Evolutionary conservation across 805 yeast genomes (phyloP).

Genomic region (Candida krabiensis): DNA sequence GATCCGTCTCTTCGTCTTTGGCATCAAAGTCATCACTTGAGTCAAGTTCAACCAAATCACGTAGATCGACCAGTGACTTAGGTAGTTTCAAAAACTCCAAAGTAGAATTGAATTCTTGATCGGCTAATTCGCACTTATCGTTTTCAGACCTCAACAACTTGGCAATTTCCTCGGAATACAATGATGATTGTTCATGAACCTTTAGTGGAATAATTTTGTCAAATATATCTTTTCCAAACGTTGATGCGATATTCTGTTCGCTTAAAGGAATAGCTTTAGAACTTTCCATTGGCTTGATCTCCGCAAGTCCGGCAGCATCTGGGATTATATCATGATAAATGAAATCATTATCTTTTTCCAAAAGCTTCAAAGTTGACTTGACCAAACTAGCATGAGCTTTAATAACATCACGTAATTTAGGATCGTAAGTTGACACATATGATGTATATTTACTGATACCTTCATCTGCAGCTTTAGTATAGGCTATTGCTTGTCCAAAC

Average conservation of each 20-base stretch:
- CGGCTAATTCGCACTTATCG: constrained; percentile 73
- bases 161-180: constrained; percentile 89
- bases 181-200: constrained; percentile 83
- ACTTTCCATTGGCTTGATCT: constrained; percentile 67
- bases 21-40: constrained; percentile 16
- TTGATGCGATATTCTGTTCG: constrained; percentile 47
- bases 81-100: constrained; percentile 82
- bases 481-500: constrained; percentile 75
- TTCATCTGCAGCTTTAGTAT: constrained; percentile 37
- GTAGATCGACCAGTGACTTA: constrained; percentile 55
- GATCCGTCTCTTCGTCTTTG: constrained; percentile 26
- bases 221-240: constrained; percentile 59
- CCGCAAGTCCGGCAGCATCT: constrained; percentile 55
- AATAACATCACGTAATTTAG: constrained; percentile 32
- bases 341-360: constrained; percentile 84
- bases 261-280: constrained; percentile 56
- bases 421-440: constrained; percentile 22
- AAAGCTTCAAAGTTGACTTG: constrained; percentile 30
- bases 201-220: constrained; percentile 80
- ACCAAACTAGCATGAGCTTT: constrained; percentile 21
- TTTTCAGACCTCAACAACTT: constrained; percentile 68
- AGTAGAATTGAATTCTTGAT: constrained; percentile 75
- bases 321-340: constrained; percentile 84
- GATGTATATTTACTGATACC: constrained; percentile 27
- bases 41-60: constrained; percentile 27